phyloP scores from a whole-genome alignment of 2,329 filamentous ascomycete species.

The Bipolaris cookei region DNA sequence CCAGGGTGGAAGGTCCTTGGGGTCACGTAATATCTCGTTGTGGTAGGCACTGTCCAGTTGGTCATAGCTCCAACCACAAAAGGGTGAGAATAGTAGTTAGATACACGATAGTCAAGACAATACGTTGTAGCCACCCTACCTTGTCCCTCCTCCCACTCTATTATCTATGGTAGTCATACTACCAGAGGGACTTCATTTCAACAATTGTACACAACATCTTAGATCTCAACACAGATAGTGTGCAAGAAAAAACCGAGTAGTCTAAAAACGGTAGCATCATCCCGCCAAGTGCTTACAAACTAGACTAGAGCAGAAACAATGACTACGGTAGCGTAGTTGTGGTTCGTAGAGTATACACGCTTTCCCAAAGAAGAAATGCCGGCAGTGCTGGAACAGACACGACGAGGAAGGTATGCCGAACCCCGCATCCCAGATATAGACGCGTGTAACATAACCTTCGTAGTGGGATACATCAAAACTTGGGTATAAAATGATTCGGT shows the following conservation, averaged over 20 bases:
- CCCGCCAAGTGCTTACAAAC: not conserved
- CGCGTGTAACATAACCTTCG: conserved; percentile 13
- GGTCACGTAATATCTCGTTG: too few relatives aligned
- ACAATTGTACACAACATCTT: not conserved
- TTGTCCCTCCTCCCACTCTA: too few relatives aligned
- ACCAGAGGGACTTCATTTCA: too few relatives aligned
- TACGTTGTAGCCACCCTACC: too few relatives aligned
- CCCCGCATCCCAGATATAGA: conserved; percentile 21
- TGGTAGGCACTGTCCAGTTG: too few relatives aligned
- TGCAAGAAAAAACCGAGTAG: not conserved
- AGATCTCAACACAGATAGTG: not conserved
- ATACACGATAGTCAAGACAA: too few relatives aligned
- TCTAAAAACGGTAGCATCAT: not conserved
- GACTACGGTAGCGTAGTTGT: not conserved
- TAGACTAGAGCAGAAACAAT: not conserved
- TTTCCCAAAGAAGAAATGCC: conserved; percentile 12
- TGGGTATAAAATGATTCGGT: not conserved
- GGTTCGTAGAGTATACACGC: not conserved
- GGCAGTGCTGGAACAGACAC: not conserved
- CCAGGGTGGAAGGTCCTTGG: too few relatives aligned
- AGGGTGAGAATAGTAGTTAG: too few relatives aligned
- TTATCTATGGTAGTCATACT: too few relatives aligned
- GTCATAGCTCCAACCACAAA: too few relatives aligned
- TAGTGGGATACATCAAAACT: not conserved
- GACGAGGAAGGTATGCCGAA: conserved; percentile 23